A percentile compares a stretch with the other conserved stretches of the same genome.
These are phyloP conservation scores for Dioszegia crocea DNA, from an alignment of 768 basidiomycete species.

Conservation along the genomic window DNA sequence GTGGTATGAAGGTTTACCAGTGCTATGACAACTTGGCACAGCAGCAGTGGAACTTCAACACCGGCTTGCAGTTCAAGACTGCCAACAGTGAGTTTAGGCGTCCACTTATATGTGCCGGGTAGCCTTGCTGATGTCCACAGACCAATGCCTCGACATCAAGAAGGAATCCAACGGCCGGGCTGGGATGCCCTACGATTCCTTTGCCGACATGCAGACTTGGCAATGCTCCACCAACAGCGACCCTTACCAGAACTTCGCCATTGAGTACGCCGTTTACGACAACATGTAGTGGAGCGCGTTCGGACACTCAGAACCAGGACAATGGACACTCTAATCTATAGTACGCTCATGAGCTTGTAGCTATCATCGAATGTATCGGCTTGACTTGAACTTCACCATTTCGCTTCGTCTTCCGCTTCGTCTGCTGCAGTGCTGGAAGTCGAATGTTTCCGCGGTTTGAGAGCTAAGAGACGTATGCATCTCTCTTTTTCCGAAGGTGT, in stretches of 20 bases:
- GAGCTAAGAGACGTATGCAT: too few relatives aligned
- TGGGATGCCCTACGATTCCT: not conserved
- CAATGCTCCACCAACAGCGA: not conserved
- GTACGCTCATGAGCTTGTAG: too few relatives aligned
- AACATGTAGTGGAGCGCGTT: too few relatives aligned
- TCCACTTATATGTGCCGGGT: not conserved
- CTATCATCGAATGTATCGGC: too few relatives aligned
- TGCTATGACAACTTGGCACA: constrained; percentile 15
- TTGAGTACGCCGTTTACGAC: not conserved
- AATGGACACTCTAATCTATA: too few relatives aligned
- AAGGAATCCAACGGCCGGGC: not conserved
- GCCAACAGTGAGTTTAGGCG: not conserved
- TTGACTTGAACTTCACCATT: too few relatives aligned
- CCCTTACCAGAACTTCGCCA: not conserved
- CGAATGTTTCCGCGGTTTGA: too few relatives aligned
- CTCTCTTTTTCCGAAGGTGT: too few relatives aligned
- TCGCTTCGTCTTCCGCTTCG: too few relatives aligned
- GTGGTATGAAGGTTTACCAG: constrained; percentile 13
- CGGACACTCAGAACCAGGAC: too few relatives aligned
- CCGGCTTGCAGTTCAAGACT: not conserved
- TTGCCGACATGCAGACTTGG: not conserved
- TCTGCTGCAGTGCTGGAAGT: too few relatives aligned
- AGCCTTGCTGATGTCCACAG: not conserved
- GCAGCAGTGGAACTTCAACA: constrained; percentile 16
- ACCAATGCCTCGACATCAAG: not conserved